Base-by-base conservation (phyloP, 116 monocot species). In the Trichopus zeylanicus region DNA sequence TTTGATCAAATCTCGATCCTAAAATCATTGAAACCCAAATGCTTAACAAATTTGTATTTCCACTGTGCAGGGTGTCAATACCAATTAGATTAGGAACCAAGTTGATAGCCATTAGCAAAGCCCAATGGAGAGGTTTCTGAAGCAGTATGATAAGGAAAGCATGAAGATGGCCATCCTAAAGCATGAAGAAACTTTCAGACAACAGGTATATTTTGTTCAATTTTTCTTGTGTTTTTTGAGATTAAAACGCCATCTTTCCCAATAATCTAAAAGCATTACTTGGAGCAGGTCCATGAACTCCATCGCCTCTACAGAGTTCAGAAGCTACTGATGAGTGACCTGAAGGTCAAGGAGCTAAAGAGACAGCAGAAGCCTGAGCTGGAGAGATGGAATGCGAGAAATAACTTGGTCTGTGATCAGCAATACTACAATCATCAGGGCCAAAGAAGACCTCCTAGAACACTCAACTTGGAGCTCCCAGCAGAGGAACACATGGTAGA, bases 271-370 rank as follows among this genome's bases (percentile, higher is more conserved):
- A 1, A n/a, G 7, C 18, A 53, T 25, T 29, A 29, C 25, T 8
- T 67, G 21, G 6, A 67, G 56, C 62, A 93, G 93, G 88, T 93
- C 8, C 73, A 72, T 55, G 94, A 94, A 67, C 89, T 94, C 26
- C 94, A 94, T 55, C 82, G 94, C 1, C 69, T 94, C 19, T 94
- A 94, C 71, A 61, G 70, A 68, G 73, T 83, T 27, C 94, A 94
- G 76, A 89, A 78, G 71, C 38, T 78, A 38, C 29, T 94, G 65
- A 88, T 88, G 93, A 66, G 51, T 26, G 82, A 93, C 26, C 61
- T 83, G 75, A 75, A 69, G 51, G 57, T 13, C 19, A 58, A 38
- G 6, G 78, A 81, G 57, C 26, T 67, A 27, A 67, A 61, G 73
- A 75, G 54, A 32, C 75, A 67, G 37, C 22, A 20, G 49, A 35